Base-by-base conservation (phyloP, 2,329 filamentous ascomycete species). In the Hysterium pulicare region DNA sequence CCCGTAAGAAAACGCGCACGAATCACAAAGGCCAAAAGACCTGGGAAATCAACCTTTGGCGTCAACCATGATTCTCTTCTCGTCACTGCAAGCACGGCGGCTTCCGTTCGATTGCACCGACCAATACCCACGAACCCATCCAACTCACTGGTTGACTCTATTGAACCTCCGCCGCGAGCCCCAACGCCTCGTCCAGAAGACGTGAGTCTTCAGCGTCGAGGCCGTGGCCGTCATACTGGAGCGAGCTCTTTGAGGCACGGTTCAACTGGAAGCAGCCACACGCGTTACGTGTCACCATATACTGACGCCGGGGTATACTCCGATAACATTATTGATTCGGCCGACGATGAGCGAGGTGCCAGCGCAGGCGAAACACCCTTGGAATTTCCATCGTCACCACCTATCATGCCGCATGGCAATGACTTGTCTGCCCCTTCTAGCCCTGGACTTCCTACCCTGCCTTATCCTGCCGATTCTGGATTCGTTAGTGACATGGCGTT, bases 301-400 rank as follows among this genome's bases (percentile, higher is more conserved):
- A 22, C 40, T 19, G 57, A 61, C 6, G 43, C 53, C 19, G 51
- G 51, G 26, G 40, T 51, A 8, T 66, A 64, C 23, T 73, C 71
- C 3, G 72, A 75, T 45, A 63, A 62, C 35, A 64, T 67, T 9
- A 51, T 64, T 24, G 72, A 70, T 40, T 73, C 71, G 2, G 67
- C 69, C 4, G 73, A 75, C 46, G 71, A 73, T 21, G 71, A 68
- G 41, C 75, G 74, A 41, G 75, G 74, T 38, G 70, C 70, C 42
- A 71, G 71, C 45, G 67, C 72, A 7, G 73, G 74, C 33, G 74
- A 85, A 42, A 94, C 89, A 40, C 86, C 89, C 3, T 82, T 82
- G 37, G 87, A 88, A 41, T 88, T 97, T 54, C 86, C 86, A 1
- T 97, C 93, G 0, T 97, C 91, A 3, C 91, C 91, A 11, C 93